Evolutionary conservation across 345 rosid genomes (phyloP).

Genomic region (Camelina sativa): DNA sequence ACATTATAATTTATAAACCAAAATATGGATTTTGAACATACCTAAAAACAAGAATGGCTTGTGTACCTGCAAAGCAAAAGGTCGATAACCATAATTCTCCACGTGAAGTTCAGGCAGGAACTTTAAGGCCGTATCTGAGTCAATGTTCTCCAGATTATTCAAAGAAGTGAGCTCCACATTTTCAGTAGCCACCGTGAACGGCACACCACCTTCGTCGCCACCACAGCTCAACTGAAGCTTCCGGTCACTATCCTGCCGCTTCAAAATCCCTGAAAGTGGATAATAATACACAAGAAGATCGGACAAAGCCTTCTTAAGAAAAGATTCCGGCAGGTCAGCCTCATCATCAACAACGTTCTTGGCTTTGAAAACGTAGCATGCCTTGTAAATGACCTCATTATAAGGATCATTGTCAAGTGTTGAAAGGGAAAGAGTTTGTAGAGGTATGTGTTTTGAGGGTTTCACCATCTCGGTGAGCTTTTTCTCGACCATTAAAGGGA

Average conservation of each 20-base stretch:
- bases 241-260: conserved; percentile 46
- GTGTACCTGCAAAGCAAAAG: conserved; percentile 51
- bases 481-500: conserved; percentile 36
- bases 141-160: conserved; percentile 48
- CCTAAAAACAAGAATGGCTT: not conserved
- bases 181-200: conserved; percentile 53
- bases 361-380: conserved; percentile 49
- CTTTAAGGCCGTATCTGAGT: conserved; percentile 34
- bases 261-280: conserved; percentile 62
- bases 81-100: conserved; percentile 39
- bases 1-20: not conserved
- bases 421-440: conserved; percentile 48
- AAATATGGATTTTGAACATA: not conserved
- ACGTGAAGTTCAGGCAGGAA: conserved; percentile 37
- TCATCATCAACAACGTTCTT: conserved; percentile 18
- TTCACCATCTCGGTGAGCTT: conserved; percentile 43
- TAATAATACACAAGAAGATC: conserved; percentile 52
- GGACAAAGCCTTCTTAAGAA: conserved; percentile 55
- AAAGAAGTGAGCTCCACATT: conserved; percentile 46
- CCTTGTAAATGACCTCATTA: conserved; percentile 47
- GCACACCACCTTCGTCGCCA: conserved; percentile 42
- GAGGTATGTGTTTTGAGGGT: conserved; percentile 53
- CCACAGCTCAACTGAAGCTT: conserved; percentile 48
- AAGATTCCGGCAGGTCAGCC: conserved; percentile 1
- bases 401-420: conserved; percentile 54